These are phyloP conservation scores for Lactifluus echinatus DNA, from an alignment of 768 basidiomycete species.

Conservation along the genomic window DNA sequence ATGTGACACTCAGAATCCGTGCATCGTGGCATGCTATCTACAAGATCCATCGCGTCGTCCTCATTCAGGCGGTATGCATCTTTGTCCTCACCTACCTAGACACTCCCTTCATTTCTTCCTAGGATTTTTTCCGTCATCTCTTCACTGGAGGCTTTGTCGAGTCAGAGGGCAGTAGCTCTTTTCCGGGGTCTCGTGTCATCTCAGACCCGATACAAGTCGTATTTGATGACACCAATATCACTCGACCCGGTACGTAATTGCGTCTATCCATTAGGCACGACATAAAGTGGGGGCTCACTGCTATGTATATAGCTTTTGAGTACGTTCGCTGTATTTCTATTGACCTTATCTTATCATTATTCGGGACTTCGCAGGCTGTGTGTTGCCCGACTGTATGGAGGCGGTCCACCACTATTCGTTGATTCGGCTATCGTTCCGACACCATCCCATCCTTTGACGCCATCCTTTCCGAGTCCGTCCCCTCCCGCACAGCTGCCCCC, in stretches of 20 bases:
- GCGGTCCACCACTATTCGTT: slow-evolving; percentile 67
- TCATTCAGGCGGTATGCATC: slow-evolving; percentile 69
- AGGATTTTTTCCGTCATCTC: slow-evolving; percentile 85
- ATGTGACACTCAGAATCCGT: slow-evolving; percentile 63
- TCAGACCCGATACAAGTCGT: slow-evolving; percentile 56
- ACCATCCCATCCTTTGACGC: slow-evolving; percentile 58
- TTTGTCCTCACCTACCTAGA: neutral
- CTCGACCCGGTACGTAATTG: slow-evolving; percentile 60
- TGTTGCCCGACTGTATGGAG: slow-evolving; percentile 80
- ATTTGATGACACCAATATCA: slow-evolving; percentile 84
- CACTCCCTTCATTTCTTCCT: slow-evolving; percentile 3
- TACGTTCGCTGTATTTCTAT: slow-evolving; percentile 17
- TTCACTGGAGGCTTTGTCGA: slow-evolving; percentile 78
- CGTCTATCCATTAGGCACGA: neutral
- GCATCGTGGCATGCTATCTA: slow-evolving; percentile 69
- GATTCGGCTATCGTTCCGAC: slow-evolving; percentile 59
- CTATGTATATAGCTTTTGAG: slow-evolving; percentile 60
- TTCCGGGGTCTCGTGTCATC: slow-evolving; percentile 17
- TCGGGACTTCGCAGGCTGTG: slow-evolving; percentile 49
- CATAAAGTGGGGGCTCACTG: slow-evolving; percentile 10
- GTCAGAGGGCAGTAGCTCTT: slow-evolving; percentile 28
- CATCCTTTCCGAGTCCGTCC: slow-evolving; percentile 38
- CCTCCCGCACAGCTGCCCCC: slow-evolving; percentile 30
- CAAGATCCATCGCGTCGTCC: slow-evolving; percentile 72
- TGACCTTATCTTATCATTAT: neutral